Evolutionary conservation across 2,329 filamentous ascomycete genomes (phyloP).

Genomic region (Penicillium concentricum): DNA sequence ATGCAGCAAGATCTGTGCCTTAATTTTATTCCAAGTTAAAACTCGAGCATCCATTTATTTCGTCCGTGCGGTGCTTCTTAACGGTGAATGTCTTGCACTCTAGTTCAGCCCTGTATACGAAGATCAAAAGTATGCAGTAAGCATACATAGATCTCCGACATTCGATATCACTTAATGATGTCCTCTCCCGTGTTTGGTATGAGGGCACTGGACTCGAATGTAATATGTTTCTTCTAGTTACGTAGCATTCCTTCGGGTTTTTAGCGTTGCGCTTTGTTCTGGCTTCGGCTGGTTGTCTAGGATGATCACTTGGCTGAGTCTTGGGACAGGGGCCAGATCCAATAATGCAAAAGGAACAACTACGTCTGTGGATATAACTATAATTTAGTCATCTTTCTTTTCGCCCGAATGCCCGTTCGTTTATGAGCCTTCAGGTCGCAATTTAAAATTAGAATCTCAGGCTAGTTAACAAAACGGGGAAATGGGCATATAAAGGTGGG

Average conservation of each 20-base stretch:
- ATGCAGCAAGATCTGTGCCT: neutral
- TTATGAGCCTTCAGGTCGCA: neutral
- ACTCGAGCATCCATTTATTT: neutral
- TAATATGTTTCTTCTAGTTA: neutral
- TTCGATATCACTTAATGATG: neutral
- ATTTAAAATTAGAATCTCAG: neutral
- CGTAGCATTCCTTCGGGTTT: neutral
- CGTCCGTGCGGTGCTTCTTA: neutral
- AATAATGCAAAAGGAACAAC: neutral
- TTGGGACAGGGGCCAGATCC: neutral
- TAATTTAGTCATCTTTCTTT: neutral
- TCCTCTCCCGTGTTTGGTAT: neutral
- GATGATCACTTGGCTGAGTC: constrained; percentile 1
- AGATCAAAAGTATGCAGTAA: neutral
- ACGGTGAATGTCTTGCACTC: neutral
- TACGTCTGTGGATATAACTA: too few relatives aligned
- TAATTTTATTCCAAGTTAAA: constrained; percentile 2
- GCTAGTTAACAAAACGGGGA: neutral
- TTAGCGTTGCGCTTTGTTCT: neutral
- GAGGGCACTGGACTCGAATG: neutral
- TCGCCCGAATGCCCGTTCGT: neutral
- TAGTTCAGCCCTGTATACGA: neutral
- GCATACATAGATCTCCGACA: neutral
- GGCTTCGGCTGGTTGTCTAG: neutral
- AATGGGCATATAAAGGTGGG: neutral